phyloP scores from a whole-genome alignment of 2,329 filamentous ascomycete species.

The Didymella sp. region DNA sequence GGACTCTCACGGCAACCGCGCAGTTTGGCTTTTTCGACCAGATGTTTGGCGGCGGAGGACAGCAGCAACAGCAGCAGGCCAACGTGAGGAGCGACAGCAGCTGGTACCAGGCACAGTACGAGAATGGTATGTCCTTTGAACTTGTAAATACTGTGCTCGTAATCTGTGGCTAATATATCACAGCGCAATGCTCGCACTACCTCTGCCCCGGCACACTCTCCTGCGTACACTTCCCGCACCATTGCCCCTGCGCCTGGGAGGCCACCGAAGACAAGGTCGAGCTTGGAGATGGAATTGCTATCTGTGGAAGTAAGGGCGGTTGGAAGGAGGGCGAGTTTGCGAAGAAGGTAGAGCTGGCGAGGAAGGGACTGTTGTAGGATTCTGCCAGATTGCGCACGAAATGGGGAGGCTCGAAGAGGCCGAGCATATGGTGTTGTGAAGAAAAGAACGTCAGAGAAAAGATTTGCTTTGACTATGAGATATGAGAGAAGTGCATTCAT shows the following conservation, averaged over 20 bases:
- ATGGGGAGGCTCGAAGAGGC: neutral
- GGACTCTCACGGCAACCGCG: constrained; percentile 69
- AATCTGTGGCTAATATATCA: constrained; percentile 9
- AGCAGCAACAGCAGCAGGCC: constrained; percentile 66
- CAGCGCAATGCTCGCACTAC: constrained; percentile 89
- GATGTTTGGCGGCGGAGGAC: constrained; percentile 79
- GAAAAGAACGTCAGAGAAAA: neutral
- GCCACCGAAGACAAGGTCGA: constrained; percentile 70
- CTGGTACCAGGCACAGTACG: constrained; percentile 77
- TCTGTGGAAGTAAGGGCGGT: constrained; percentile 78
- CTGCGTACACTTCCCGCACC: constrained; percentile 95
- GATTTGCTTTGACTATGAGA: neutral
- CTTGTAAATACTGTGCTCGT: neutral
- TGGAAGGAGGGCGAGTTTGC: constrained; percentile 74
- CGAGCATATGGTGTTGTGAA: neutral
- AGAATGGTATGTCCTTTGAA: constrained; percentile 61
- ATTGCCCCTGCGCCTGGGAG: constrained; percentile 89
- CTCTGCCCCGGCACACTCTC: constrained; percentile 93
- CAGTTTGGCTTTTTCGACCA: constrained; percentile 99
- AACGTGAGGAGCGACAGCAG: constrained; percentile 85
- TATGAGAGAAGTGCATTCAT: no score
- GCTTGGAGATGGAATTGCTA: constrained; percentile 73
- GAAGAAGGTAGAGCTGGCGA: constrained; percentile 78
- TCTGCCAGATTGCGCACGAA: neutral
- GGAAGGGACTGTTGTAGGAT: constrained; percentile 73